Evolutionary conservation across 768 basidiomycete genomes (phyloP), one percentile per base, ranked within the genome.

Genomic region (Amanita brunnescens): DNA sequence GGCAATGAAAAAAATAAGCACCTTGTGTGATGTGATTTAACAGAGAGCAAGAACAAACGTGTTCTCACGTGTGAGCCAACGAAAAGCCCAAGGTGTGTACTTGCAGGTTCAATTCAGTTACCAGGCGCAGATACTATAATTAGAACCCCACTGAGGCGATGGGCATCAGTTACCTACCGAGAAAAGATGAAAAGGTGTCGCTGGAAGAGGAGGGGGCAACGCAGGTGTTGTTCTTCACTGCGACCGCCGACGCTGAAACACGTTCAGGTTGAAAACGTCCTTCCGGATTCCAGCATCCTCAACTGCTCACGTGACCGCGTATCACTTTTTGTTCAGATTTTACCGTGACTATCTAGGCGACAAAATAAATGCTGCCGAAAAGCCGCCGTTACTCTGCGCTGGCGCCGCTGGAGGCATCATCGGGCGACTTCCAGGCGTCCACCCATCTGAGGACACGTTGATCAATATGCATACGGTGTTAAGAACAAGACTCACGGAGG

Each of bases 21-120:
- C 52, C 16, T 16, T 21, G 42, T 24, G 23, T 29, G 7, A 33
- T 24, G 23, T 29, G 7, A 33, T 21, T 34, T 43, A 2, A 60
- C 57, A 48, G 54, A 58, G 52, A 63, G 58, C 62, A 60, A 57
- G 56, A 59, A 61, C 59, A 59, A 62, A 54, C 57, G 62, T 57
- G 66, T 74, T 73, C 67, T 67, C 67, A 73, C 71, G 64, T 64
- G 61, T 54, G 34, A 56, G 54, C 60, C 53, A 55, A 55, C 37
- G 49, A 49, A 53, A 57, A 62, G 67, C 66, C 64, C 65, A 58
- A 70, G 67, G 67, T 66, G 66, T 76, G 70, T 69, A 62, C 53
- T 58, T 78, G 76, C 79, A 70, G 75, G 78, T 80, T 79, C 80
- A 66, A 64, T 56, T 57, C 59, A 54, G 37, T 40, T 38, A 16